Conservation (phyloP, 345 rosid species). For the Lepidium africanum region DNA sequence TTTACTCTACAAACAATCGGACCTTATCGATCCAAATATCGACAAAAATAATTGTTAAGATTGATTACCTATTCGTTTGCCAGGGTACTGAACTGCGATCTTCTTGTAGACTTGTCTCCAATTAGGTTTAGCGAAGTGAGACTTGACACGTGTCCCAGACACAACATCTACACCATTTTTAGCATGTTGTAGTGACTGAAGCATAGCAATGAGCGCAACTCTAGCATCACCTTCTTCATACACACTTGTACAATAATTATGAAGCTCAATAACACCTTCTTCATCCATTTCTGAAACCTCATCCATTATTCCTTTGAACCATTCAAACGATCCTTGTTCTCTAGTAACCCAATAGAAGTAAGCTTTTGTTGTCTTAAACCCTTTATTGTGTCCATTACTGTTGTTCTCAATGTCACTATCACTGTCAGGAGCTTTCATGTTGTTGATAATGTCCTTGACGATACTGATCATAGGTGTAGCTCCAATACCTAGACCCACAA, state of each 20-base stretch:
- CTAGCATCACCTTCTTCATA: conserved; percentile 93
- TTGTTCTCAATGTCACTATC: conserved; percentile 23
- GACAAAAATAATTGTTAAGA: not conserved
- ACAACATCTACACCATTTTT: conserved; percentile 87
- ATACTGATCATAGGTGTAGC: conserved; percentile 95
- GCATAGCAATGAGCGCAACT: conserved; percentile 80
- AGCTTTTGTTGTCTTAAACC: conserved; percentile 60
- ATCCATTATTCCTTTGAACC: conserved; percentile 92
- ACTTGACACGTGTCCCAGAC: conserved; percentile 72
- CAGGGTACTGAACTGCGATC: conserved; percentile 52
- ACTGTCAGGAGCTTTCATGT: conserved; percentile 34
- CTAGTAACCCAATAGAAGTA: conserved; percentile 94
- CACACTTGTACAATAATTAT: conserved; percentile 88
- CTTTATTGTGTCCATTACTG: conserved; percentile 22
- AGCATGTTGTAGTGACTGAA: conserved; percentile 78
- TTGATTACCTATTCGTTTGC: conserved; percentile 52
- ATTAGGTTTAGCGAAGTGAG: conserved; percentile 84
- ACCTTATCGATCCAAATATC: too few relatives aligned
- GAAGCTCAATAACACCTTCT: conserved; percentile 59
- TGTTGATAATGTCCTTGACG: conserved; percentile 81
- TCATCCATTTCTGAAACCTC: conserved; percentile 85
- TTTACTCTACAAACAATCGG: too few relatives aligned
- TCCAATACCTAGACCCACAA: conserved; percentile 88
- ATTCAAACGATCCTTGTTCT: conserved; percentile 91
- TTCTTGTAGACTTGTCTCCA: conserved; percentile 88